Base-by-base conservation (phyloP, 768 basidiomycete species). In the Mycena latifolia region DNA sequence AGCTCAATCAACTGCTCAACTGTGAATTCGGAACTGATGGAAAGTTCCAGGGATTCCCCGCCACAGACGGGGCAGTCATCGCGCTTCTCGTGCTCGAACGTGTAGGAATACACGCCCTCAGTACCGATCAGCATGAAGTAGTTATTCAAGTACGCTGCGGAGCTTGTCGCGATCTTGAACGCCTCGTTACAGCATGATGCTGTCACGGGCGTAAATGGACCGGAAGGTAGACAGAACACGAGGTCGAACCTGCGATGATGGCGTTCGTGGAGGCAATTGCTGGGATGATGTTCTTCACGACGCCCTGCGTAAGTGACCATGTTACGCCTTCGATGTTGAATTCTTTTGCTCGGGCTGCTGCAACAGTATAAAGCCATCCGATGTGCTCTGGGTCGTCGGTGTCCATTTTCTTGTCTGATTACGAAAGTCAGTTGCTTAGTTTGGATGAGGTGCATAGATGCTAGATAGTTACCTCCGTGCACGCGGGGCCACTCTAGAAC, bases 41-140 rank as follows among this genome's bases (percentile, higher is more conserved):
- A 78, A 37, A 96, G 82, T 57, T 94, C 91, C 46, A 96, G 79
- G 0, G 92, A 82, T 76, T 97, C 93, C 35, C 96, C 96, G 6
- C 98, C 98, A 72, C 98, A 99, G 9, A 99, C 98, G 4, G 98
- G 98, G 76, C 98, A 99, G 74, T 99, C 95, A 1, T 87, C 85
- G 39, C 95, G 91, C 73, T 89, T 90, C 81, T 98, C 95, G 74
- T 97, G 93, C 80, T 98, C 90, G 75, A 99, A 99, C 0, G 98
- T 99, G 80, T 93, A 96, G 2, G 97, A 96, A 79, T 99, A 99
- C 12, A 99, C 88, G 25, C 95, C 92, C 56, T 98, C 96, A 11
- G 95, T 98, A 35, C 98, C 98, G 66, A 96, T 95, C 61, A 99
- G 86, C 96, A 98, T 95, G 79, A 99, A 98, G 77, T 99, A 99